Evolutionary conservation across 192 early-diverging fungal species (phyloP), one percentile per base, ranked within the genome.

Genomic region (Funneliformis geosporum): DNA sequence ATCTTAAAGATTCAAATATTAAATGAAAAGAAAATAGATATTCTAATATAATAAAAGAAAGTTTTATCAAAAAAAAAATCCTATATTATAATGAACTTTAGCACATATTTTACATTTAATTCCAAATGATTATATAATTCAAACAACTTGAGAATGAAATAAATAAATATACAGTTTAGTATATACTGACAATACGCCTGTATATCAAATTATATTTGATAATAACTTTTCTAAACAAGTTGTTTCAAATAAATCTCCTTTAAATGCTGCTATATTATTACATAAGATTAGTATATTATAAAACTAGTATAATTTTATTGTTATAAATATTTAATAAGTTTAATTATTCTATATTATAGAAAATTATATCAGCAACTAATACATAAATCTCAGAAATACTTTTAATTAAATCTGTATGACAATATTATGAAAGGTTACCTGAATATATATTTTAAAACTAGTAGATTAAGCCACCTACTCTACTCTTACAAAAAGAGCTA

Each of bases 181-280:
- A 11, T 68, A 68, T 68, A 42, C 42, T 40, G 33, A 68, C 42
- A 14, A 42, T 42, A 68, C 5, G 42, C 66, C 66, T 40, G 2
- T 3, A 68, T 68, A 42, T 40, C 8, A 11, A 39, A 68, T 68
- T 40, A 21, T 5, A 68, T 68, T 18, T 68, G 66, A 38, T 25
- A 18, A 10, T 42, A 68, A 38, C 18, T 68, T 68, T 42, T 1
- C 8, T 1, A 12, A 68, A 11, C 1, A 18, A 10, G 21, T 68
- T 68, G 7, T 42, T 42, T 68, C 66, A 68, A 25, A 38, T 68
- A 68, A 68, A 11, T 68, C 66, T 40, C 39, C 66, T 18, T 68
- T 38, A 10, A 14, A 68, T 68, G 66, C 39, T 42, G 33, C 33
- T 1, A 10, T 10, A 39, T 18, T 18, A 18, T 68, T 18, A 11